A percentile compares a stretch with the other conserved stretches of the same genome.
Conservation (phyloP, 2,329 filamentous ascomycete species). For the Alternaria viburni region DNA sequence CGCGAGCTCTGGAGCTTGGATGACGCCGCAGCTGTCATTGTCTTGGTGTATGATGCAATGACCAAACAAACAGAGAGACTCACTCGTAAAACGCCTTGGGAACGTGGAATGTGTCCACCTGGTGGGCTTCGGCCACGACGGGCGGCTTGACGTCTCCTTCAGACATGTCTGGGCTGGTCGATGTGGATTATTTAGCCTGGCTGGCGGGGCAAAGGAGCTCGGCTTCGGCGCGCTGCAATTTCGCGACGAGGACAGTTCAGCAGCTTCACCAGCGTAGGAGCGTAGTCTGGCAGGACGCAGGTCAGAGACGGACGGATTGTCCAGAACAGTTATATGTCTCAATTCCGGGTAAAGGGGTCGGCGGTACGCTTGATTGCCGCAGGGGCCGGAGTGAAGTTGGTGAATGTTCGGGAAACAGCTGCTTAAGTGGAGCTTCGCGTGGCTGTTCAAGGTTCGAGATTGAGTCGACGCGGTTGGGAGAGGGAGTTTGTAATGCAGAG, state of each 20-base stretch:
- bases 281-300: conserved; percentile 9
- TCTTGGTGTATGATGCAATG: conserved; percentile 25
- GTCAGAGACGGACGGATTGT: conserved; percentile 6
- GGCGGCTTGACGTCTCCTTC: conserved; percentile 52
- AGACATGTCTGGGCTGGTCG: conserved; percentile 47
- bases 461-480: not conserved
- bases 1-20: conserved; percentile 14
- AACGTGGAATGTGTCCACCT: conserved; percentile 74
- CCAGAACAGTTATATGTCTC: conserved; percentile 31
- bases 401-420: conserved; percentile 35
- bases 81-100: conserved; percentile 57
- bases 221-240: conserved; percentile 15
- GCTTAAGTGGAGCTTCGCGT: conserved; percentile 31
- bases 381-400: conserved; percentile 33
- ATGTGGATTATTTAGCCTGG: conserved; percentile 5
- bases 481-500: conserved; percentile 2
- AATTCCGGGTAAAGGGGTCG: conserved; percentile 48
- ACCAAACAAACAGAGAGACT: conserved; percentile 29
- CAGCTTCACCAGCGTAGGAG: not conserved
- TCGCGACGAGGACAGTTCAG: conserved; percentile 4
- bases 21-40: conserved; percentile 21
- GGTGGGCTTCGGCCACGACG: conserved; percentile 76
- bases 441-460: not conserved
- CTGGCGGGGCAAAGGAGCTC: conserved; percentile 7
- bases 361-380: conserved; percentile 37